Conservation (phyloP, 768 basidiomycete genomes). For the Lentinula detonsa region DNA sequence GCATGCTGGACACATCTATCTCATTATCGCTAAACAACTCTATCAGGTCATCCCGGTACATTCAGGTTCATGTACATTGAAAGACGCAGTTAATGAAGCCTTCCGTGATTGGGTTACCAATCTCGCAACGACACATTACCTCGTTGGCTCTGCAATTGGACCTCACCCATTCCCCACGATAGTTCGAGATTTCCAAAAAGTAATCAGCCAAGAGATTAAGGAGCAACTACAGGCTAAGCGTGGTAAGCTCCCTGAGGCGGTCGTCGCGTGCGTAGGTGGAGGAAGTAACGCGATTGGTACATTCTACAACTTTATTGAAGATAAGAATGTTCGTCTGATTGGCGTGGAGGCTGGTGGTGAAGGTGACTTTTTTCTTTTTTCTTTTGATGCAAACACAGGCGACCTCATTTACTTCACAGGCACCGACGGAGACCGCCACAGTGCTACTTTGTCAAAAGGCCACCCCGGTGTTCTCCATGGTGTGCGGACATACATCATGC, state of each 20-base stretch:
- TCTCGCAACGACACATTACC: conserved; percentile 88
- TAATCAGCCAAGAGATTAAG: conserved; percentile 95
- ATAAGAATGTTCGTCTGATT: conserved; percentile 77
- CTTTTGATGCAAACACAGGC: not conserved
- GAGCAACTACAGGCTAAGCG: conserved; percentile 62
- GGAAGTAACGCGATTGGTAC: conserved; percentile 97
- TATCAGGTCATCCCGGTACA: conserved; percentile 84
- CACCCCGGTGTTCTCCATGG: conserved; percentile 94
- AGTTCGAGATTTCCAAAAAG: conserved; percentile 94
- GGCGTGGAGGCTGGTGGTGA: conserved; percentile 99
- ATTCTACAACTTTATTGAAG: conserved; percentile 93
- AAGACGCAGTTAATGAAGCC: conserved; percentile 98
- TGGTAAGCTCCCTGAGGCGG: conserved; percentile 88
- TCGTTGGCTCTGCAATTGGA: conserved; percentile 95
- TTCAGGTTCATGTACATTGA: conserved; percentile 91
- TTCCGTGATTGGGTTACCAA: conserved; percentile 99
- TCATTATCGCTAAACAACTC: not conserved
- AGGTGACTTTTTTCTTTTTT: conserved; percentile 47
- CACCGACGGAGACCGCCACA: conserved; percentile 78
- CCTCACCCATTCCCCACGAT: conserved; percentile 99
- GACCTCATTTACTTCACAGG: conserved; percentile 35
- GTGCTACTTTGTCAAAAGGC: conserved; percentile 89
- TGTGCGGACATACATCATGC: conserved; percentile 91
- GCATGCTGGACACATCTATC: not conserved
- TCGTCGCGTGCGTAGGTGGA: conserved; percentile 97